phyloP scores from a whole-genome alignment of 2,329 filamentous ascomycete genomes.

The Trichoderma sp. region DNA sequence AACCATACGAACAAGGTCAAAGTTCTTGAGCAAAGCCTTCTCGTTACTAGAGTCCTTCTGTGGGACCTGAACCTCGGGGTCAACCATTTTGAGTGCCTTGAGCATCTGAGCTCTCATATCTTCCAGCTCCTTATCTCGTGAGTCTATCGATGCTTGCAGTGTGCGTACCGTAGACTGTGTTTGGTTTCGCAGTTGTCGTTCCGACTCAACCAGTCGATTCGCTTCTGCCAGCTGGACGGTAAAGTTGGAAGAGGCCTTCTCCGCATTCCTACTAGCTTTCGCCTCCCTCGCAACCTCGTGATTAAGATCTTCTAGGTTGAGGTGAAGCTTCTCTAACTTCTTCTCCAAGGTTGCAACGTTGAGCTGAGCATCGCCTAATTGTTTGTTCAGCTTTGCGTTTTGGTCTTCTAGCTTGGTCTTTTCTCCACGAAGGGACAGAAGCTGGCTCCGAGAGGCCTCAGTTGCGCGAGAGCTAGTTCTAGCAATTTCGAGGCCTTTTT shows the following conservation, averaged over 20 bases:
- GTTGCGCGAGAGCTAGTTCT: slow-evolving; percentile 83
- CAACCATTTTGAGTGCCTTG: slow-evolving; percentile 80
- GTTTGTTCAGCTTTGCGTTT: slow-evolving; percentile 75
- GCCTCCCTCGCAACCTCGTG: slow-evolving; percentile 90
- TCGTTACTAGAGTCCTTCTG: slow-evolving; percentile 60
- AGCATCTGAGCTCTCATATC: slow-evolving; percentile 80
- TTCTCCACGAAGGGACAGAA: slow-evolving; percentile 76
- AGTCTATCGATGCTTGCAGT: slow-evolving; percentile 76
- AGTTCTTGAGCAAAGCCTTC: slow-evolving; percentile 71
- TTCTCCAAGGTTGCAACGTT: slow-evolving; percentile 85
- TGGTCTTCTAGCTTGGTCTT: slow-evolving; percentile 83
- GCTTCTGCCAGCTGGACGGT: slow-evolving; percentile 84
- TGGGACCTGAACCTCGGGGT: slow-evolving; percentile 69
- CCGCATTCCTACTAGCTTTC: slow-evolving; percentile 84
- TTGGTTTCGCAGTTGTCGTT: slow-evolving; percentile 80
- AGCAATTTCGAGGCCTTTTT: slow-evolving; percentile 95
- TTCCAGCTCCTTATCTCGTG: slow-evolving; percentile 76
- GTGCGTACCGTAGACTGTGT: slow-evolving; percentile 83
- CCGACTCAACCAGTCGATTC: slow-evolving; percentile 86
- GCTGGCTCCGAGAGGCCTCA: slow-evolving; percentile 77
- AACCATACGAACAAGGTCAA: slow-evolving; percentile 82
- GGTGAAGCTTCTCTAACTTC: slow-evolving; percentile 86
- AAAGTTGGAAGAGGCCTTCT: slow-evolving; percentile 79
- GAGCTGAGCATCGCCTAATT: slow-evolving; percentile 83
- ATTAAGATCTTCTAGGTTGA: slow-evolving; percentile 87